phyloP scores from a whole-genome alignment of 2,329 filamentous ascomycete genomes.

The Penicillium sp. region DNA sequence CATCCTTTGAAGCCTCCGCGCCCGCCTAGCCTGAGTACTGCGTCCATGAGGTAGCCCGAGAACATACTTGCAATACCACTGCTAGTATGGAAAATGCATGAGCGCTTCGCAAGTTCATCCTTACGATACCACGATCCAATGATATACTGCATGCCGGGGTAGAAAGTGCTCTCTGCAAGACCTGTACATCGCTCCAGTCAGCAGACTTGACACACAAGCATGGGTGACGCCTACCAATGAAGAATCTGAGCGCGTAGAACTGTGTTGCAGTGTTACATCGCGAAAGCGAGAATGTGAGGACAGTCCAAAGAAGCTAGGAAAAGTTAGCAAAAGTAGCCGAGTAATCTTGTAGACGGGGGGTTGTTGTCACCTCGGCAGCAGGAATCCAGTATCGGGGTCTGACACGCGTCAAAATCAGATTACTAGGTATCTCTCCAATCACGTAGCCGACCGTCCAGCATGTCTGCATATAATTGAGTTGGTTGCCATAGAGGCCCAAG shows the following conservation, averaged over 20 bases:
- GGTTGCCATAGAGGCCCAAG: conserved; percentile 51
- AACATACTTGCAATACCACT: conserved; percentile 46
- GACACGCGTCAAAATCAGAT: conserved; percentile 51
- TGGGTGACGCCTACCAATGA: conserved; percentile 45
- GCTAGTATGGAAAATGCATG: conserved; percentile 53
- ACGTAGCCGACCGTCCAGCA: conserved; percentile 62
- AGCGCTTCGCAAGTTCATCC: conserved; percentile 52
- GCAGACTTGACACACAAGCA: too few species aligned
- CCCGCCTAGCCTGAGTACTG: conserved; percentile 51
- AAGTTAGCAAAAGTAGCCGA: too few species aligned
- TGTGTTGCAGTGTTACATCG: conserved; percentile 43
- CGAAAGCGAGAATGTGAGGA: conserved; percentile 49
- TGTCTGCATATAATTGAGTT: conserved; percentile 56
- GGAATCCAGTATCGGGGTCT: conserved; percentile 51
- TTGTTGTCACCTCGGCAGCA: conserved; percentile 41
- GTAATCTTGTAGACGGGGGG: too few species aligned
- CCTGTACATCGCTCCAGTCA: conserved; percentile 26
- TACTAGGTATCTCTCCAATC: conserved; percentile 52
- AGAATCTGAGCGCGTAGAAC: conserved; percentile 50
- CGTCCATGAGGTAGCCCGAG: conserved; percentile 56
- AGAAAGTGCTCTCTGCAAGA: conserved; percentile 51
- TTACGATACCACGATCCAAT: conserved; percentile 53
- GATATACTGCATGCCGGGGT: conserved; percentile 53
- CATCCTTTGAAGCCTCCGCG: conserved; percentile 51
- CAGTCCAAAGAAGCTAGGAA: conserved; percentile 46